Evolutionary conservation across 148 eudicot species (phyloP).

Genomic region (Beta vulgaris): DNA sequence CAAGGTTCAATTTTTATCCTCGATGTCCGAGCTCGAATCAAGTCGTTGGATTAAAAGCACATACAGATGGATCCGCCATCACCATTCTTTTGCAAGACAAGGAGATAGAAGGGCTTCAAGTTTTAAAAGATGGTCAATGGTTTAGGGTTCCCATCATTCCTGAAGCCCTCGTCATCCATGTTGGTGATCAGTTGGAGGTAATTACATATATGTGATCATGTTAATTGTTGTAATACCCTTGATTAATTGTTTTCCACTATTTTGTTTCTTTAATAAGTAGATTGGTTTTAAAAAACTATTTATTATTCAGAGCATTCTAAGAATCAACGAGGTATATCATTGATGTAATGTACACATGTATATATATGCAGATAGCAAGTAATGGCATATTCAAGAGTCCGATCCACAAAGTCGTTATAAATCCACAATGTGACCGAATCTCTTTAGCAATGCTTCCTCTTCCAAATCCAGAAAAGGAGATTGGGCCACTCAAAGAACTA

Average conservation of each 20-base stretch:
- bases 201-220: background rate
- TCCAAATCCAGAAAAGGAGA: conserved; percentile 28
- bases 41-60: conserved; percentile 39
- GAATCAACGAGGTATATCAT: no score
- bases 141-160: conserved; percentile 44
- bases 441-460: conserved; percentile 28
- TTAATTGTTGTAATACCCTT: no score
- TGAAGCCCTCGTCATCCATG: conserved; percentile 38
- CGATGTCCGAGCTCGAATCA: conserved; percentile 33
- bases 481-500: conserved; percentile 32
- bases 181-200: conserved; percentile 53
- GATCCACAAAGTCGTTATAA: conserved; percentile 36
- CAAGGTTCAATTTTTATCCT: conserved; percentile 51
- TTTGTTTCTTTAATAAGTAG: no score
- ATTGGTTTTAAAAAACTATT: no score
- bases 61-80: conserved; percentile 42
- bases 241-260: no score
- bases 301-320: no score
- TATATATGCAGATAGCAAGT: conserved; percentile 28
- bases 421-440: conserved; percentile 28
- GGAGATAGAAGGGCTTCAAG: conserved; percentile 48
- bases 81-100: conserved; percentile 48
- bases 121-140: conserved; percentile 47
- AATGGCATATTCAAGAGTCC: conserved; percentile 40
- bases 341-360: background rate